phyloP scores from a whole-genome alignment of 345 rosid genomes.

The Populus ilicifolia region DNA sequence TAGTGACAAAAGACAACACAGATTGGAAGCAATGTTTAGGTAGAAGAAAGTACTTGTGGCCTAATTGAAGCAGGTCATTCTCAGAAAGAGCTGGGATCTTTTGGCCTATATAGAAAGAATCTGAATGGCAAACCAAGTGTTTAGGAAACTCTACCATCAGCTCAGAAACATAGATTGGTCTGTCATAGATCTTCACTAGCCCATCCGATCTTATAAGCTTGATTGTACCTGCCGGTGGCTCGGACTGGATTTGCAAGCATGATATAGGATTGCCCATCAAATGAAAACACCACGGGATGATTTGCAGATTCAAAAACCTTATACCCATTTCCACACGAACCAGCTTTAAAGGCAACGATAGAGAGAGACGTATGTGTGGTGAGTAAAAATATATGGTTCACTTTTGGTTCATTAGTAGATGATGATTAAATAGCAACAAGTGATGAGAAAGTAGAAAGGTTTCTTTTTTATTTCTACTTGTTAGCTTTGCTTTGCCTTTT shows the following conservation, averaged over 20 bases:
- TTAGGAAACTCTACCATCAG: slow-evolving; percentile 62
- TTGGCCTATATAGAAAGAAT: slow-evolving; percentile 74
- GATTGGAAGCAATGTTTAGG: slow-evolving; percentile 67
- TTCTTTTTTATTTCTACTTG: not conserved
- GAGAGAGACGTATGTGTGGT: not conserved
- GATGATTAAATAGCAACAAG: not conserved
- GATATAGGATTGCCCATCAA: slow-evolving; percentile 33
- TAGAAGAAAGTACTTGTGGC: slow-evolving; percentile 73
- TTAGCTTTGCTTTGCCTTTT: not conserved
- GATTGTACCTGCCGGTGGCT: slow-evolving; percentile 19
- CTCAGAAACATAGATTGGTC: slow-evolving; percentile 53
- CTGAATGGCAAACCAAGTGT: slow-evolving; percentile 75
- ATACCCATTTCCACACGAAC: slow-evolving; percentile 15
- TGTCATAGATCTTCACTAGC: slow-evolving; percentile 48
- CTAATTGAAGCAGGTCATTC: slow-evolving; percentile 63
- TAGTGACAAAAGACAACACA: slow-evolving; percentile 58
- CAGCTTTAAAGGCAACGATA: no score
- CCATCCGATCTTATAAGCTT: slow-evolving; percentile 73
- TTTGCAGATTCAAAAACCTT: slow-evolving; percentile 25
- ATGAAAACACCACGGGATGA: slow-evolving; percentile 30
- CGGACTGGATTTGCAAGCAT: slow-evolving; percentile 27
- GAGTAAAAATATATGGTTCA: not conserved
- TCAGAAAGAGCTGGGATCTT: slow-evolving; percentile 64
- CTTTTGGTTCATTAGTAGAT: not conserved
- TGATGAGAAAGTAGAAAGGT: not conserved